These are phyloP conservation scores for Linum tenue DNA, from an alignment of 345 rosid species.

Conservation along the genomic window DNA sequence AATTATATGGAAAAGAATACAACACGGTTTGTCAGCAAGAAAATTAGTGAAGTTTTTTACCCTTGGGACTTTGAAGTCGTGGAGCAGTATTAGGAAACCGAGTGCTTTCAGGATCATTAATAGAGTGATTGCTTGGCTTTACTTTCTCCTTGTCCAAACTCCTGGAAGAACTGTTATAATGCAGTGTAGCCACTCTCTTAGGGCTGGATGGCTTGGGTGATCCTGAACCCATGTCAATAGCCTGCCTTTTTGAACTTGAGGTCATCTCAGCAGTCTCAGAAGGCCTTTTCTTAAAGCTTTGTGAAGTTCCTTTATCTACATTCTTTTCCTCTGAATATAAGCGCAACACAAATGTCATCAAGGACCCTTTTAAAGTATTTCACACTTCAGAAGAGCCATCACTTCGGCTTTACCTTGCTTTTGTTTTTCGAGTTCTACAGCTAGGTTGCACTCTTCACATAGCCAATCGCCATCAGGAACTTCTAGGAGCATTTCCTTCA, in stretches of 20 bases:
- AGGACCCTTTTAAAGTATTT: constrained; percentile 19
- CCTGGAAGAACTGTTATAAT: constrained; percentile 28
- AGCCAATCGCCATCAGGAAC: constrained; percentile 93
- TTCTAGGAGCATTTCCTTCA: constrained; percentile 74
- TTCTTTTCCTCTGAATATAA: constrained; percentile 44
- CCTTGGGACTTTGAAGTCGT: constrained; percentile 43
- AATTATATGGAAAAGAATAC: not conserved
- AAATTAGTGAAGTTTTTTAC: constrained; percentile 26
- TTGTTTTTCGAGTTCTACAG: constrained; percentile 58
- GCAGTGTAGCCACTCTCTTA: constrained; percentile 33
- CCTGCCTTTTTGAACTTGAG: constrained; percentile 47
- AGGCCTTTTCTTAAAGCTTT: constrained; percentile 45
- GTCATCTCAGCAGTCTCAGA: constrained; percentile 46
- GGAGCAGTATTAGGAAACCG: constrained; percentile 38
- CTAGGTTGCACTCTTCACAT: constrained; percentile 87
- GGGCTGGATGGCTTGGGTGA: constrained; percentile 55
- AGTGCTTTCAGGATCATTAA: constrained; percentile 33
- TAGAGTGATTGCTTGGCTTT: constrained; percentile 34
- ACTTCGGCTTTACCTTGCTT: constrained; percentile 48
- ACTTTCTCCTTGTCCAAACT: constrained; percentile 43
- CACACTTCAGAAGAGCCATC: not conserved
- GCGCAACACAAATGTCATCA: not conserved
- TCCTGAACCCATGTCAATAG: constrained; percentile 44
- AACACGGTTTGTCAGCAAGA: not conserved
- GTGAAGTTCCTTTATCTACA: constrained; percentile 26